phyloP scores from a whole-genome alignment of 2,329 filamentous ascomycete genomes.

The Coniosporium tulheliwenetii region DNA sequence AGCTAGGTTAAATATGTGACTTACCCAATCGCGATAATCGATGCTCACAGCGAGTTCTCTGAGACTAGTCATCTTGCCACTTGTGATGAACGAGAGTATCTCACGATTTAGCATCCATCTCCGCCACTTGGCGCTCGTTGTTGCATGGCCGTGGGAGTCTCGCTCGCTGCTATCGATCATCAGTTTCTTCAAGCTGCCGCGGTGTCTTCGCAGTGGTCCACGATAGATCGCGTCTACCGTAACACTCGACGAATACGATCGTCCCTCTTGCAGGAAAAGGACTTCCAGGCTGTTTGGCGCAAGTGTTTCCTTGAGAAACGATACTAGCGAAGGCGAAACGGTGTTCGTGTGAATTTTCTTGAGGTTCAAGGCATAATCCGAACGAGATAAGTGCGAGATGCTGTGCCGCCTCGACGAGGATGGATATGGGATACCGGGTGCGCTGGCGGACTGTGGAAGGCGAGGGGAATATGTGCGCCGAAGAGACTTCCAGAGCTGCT shows the following conservation, averaged over 20 bases:
- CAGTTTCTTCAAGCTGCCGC: conserved; percentile 53
- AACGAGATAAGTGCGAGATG: background rate
- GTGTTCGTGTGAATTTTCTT: conserved; percentile 64
- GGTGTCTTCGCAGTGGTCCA: conserved; percentile 54
- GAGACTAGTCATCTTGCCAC: conserved; percentile 57
- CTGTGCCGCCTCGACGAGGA: conserved; percentile 4
- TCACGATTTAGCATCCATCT: conserved; percentile 59
- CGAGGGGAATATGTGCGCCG: conserved; percentile 34
- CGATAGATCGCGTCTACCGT: conserved; percentile 56
- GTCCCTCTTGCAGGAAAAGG: conserved; percentile 58
- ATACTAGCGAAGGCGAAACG: conserved; percentile 51
- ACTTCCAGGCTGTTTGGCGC: conserved; percentile 68
- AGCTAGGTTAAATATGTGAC: conserved; percentile 12
- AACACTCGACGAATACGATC: conserved; percentile 39
- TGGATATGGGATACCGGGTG: conserved; percentile 14
- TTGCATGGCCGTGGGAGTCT: conserved; percentile 24
- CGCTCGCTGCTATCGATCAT: conserved; percentile 56
- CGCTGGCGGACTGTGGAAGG: conserved; percentile 10
- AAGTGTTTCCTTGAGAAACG: conserved; percentile 62
- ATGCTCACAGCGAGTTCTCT: conserved; percentile 58
- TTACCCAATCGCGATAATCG: conserved; percentile 65
- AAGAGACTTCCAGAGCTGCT: conserved; percentile 59
- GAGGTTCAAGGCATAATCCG: conserved; percentile 34
- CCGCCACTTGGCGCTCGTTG: conserved; percentile 35
- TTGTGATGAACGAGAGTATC: conserved; percentile 57